Evolutionary conservation across 139 green algal species (phyloP).

Genomic region (Zygnema cylindricum): DNA sequence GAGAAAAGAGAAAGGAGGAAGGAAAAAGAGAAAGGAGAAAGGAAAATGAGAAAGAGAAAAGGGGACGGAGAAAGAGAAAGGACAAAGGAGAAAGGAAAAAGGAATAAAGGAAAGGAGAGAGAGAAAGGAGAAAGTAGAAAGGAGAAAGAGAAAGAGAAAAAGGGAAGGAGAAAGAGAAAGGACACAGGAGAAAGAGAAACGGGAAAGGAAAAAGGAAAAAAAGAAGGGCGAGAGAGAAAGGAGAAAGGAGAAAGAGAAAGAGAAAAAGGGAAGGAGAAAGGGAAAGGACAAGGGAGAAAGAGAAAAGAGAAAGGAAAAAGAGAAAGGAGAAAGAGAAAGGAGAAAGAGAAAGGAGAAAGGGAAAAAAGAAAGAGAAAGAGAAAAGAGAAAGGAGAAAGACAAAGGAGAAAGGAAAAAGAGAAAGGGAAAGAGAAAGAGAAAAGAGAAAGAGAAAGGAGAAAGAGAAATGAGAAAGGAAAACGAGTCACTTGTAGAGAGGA

Average conservation of each 20-base stretch:
- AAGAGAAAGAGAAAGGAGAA: too few relatives aligned
- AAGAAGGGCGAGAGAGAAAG: neutral
- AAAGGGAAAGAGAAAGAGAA: neutral
- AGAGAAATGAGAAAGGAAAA: too few relatives aligned
- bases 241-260: neutral
- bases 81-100: too few relatives aligned
- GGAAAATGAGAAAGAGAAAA: too few relatives aligned
- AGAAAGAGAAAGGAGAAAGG: too few relatives aligned
- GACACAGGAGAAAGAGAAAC: neutral
- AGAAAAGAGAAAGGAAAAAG: neutral
- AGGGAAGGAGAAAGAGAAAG: neutral
- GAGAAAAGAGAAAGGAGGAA: too few relatives aligned
- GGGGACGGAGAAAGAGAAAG: too few relatives aligned
- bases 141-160: conserved; percentile 4
- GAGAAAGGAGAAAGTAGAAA: neutral
- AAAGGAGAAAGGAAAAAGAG: neutral
- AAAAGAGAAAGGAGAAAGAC: neutral
- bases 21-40: too few relatives aligned
- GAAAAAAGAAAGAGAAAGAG: neutral
- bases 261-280: neutral
- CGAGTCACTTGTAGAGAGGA: too few relatives aligned
- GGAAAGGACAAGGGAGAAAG: neutral
- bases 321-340: too few relatives aligned
- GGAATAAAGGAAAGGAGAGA: neutral
- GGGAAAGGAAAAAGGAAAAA: too few relatives aligned